Evolutionary conservation across 805 yeast genomes (phyloP).

Genomic region (Zygoascus flipseniorum): DNA sequence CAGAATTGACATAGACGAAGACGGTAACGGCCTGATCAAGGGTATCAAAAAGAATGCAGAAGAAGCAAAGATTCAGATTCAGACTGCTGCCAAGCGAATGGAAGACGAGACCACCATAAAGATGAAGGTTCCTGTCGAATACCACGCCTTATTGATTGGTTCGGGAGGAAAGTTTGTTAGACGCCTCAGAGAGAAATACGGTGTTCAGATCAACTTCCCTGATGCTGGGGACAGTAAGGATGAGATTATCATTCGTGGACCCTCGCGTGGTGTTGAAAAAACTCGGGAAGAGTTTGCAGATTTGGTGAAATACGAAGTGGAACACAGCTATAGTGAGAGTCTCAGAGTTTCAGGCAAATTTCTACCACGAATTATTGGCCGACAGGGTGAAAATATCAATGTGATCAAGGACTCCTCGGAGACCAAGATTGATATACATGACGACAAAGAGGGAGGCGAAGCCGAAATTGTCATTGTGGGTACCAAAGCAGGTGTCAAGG

Average conservation of each 20-base stretch:
- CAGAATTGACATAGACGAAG: conserved; percentile 62
- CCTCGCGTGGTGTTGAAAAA: conserved; percentile 78
- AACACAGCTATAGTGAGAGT: conserved; percentile 63
- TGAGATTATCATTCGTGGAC: conserved; percentile 74
- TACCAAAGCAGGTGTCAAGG: conserved; percentile 62
- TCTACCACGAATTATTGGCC: conserved; percentile 85
- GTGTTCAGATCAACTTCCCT: conserved; percentile 74
- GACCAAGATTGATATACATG: conserved; percentile 33
- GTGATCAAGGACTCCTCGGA: conserved; percentile 67
- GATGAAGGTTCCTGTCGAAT: conserved; percentile 64
- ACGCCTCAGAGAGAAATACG: conserved; percentile 81
- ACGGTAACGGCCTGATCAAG: conserved; percentile 48
- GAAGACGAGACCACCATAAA: conserved; percentile 69
- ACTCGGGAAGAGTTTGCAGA: conserved; percentile 81
- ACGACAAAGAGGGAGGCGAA: conserved; percentile 39
- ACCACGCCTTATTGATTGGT: conserved; percentile 78
- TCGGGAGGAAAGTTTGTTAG: conserved; percentile 70
- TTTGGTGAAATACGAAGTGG: conserved; percentile 75
- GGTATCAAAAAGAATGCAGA: conserved; percentile 77
- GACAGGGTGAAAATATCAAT: conserved; percentile 73
- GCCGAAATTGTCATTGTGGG: conserved; percentile 71
- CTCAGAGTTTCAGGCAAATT: conserved; percentile 62
- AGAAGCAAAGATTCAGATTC: conserved; percentile 55
- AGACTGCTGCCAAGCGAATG: conserved; percentile 58
- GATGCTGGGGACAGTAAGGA: conserved; percentile 31